A percentile compares a stretch with the other conserved stretches of the same genome.
phyloP scores from a whole-genome alignment of 2,329 filamentous ascomycete species.

The Mollisia scopiformis region DNA sequence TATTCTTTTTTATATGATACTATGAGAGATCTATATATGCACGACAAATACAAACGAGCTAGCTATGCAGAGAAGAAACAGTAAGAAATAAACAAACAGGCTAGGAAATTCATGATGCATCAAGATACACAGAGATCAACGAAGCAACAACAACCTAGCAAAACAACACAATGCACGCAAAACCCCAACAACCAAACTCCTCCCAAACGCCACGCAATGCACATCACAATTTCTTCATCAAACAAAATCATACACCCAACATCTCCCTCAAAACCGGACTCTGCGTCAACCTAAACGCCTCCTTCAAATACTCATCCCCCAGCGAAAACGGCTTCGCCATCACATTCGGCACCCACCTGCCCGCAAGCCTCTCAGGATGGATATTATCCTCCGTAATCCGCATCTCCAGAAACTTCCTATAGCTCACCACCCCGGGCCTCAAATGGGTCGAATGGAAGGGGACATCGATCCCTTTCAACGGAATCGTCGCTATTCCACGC shows the following conservation, averaged over 20 bases:
- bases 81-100: not conserved
- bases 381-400: conserved; percentile 31
- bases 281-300: conserved; percentile 7
- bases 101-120: not conserved
- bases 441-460: conserved; percentile 37
- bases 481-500: conserved; percentile 33
- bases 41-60: not conserved
- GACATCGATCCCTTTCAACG: conserved; percentile 37
- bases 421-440: conserved; percentile 25
- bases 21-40: not conserved
- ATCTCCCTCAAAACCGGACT: not conserved
- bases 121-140: not conserved
- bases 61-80: not conserved
- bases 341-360: conserved; percentile 40
- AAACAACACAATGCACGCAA: not conserved
- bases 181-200: not conserved
- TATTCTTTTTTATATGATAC: not conserved
- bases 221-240: not conserved
- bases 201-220: too few species aligned
- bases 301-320: conserved; percentile 27
- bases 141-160: not conserved
- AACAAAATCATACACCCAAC: not conserved
- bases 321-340: conserved; percentile 38
- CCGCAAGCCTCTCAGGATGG: conserved; percentile 32
- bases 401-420: conserved; percentile 23